phyloP scores from a whole-genome alignment of 768 basidiomycete species.

The Lactarius hengduanensis region DNA sequence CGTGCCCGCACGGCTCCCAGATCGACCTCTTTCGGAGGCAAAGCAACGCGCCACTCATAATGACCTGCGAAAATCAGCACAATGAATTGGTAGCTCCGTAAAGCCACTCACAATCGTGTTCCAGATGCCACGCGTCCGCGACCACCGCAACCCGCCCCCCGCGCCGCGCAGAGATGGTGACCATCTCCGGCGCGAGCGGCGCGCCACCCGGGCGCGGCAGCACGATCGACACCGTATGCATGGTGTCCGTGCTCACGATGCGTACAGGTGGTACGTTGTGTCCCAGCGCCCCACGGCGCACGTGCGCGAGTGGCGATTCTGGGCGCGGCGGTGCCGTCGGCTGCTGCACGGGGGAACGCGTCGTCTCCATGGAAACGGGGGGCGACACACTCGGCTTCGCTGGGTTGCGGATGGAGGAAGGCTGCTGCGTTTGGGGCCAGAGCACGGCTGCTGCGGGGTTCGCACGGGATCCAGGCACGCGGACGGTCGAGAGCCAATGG shows the following conservation, averaged over 20 bases:
- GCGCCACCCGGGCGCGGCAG: conserved; percentile 22
- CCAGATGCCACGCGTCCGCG: conserved; percentile 26
- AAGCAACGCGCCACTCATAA: conserved; percentile 21
- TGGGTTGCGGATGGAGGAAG: no score
- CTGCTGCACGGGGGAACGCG: no score
- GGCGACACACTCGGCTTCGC: no score
- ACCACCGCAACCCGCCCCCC: conserved; percentile 18
- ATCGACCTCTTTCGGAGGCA: conserved; percentile 9
- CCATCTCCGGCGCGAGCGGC: conserved; percentile 20
- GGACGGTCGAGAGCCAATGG: conserved; percentile 6
- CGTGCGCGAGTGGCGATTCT: conserved; percentile 21
- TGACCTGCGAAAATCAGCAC: conserved; percentile 8
- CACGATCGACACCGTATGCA: conserved; percentile 11
- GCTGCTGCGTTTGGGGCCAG: background rate
- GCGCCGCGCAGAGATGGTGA: conserved; percentile 19
- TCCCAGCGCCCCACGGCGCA: background rate
- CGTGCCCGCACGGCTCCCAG: conserved; percentile 12
- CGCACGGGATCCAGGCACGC: conserved; percentile 1
- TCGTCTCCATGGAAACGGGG: background rate
- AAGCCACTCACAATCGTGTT: conserved; percentile 21
- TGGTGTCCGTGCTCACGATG: conserved; percentile 2
- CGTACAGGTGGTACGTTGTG: background rate
- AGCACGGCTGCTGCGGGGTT: background rate
- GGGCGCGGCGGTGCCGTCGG: conserved; percentile 2
- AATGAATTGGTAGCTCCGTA: background rate